Conservation (phyloP, 2,329 filamentous ascomycete genomes). For the Colletotrichum agaves region DNA sequence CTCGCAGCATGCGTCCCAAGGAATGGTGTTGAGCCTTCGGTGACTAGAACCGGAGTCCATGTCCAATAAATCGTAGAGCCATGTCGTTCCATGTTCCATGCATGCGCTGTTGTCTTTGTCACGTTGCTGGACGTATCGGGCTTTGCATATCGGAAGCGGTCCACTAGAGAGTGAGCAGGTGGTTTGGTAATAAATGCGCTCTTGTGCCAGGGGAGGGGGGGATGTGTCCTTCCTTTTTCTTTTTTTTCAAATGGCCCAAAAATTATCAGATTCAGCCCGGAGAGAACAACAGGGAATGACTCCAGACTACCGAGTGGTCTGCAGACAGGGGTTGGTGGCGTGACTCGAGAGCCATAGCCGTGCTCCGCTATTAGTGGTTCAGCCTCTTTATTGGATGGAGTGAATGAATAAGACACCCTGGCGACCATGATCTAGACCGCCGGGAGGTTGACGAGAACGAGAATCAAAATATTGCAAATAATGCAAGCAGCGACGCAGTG, state of each 20-base stretch:
- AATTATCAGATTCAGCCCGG: conserved; percentile 22
- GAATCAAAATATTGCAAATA: conserved; percentile 7
- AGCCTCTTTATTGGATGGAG: background rate
- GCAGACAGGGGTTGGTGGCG: conserved; percentile 27
- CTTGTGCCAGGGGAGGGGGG: too few species aligned
- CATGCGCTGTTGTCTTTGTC: background rate
- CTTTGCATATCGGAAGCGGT: background rate
- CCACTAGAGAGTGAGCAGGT: background rate
- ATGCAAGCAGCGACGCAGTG: conserved; percentile 6
- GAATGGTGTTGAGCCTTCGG: background rate
- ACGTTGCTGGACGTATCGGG: background rate
- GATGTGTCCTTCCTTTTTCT: too few species aligned
- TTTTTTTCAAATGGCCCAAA: background rate
- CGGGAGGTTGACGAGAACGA: background rate
- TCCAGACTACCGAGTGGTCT: conserved; percentile 13
- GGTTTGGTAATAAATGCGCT: background rate
- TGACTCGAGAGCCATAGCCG: conserved; percentile 20
- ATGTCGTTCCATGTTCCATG: conserved; percentile 7
- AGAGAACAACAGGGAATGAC: conserved; percentile 15
- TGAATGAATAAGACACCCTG: conserved; percentile 7
- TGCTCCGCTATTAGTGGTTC: conserved; percentile 23
- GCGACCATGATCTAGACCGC: conserved; percentile 17
- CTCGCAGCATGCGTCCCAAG: background rate
- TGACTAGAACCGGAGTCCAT: background rate
- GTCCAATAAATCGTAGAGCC: background rate